Evolutionary conservation across 164 flowering plant species (phyloP).

Genomic region (Chimonanthus salicifolius): DNA sequence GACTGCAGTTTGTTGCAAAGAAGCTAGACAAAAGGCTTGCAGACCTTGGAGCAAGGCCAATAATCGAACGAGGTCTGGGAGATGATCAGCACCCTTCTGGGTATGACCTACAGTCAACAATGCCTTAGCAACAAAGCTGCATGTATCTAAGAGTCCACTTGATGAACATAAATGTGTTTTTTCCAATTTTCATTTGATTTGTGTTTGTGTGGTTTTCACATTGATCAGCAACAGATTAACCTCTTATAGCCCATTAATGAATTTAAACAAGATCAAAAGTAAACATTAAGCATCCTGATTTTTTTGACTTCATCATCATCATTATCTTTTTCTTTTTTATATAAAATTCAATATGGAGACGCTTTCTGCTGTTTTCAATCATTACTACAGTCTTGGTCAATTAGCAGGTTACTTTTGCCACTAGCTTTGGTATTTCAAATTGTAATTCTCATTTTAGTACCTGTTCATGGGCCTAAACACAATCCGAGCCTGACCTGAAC

Average conservation of each 20-base stretch:
- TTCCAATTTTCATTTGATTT: too few species aligned
- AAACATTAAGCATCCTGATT: too few species aligned
- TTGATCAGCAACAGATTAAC: neutral
- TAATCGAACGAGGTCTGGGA: conserved; percentile 84
- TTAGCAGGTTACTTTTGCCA: too few species aligned
- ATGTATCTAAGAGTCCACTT: neutral
- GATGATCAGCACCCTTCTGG: conserved; percentile 98
- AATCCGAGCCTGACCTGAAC: too few species aligned
- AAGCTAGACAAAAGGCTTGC: conserved; percentile 85
- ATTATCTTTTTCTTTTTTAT: too few species aligned
- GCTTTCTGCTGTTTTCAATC: too few species aligned
- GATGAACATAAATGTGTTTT: neutral
- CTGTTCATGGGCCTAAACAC: too few species aligned
- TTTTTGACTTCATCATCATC: too few species aligned
- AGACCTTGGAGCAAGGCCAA: conserved; percentile 71
- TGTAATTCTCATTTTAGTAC: too few species aligned
- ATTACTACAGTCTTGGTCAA: too few species aligned
- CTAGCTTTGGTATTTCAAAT: too few species aligned
- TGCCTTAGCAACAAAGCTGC: neutral
- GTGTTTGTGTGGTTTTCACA: neutral
- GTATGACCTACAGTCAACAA: conserved; percentile 29
- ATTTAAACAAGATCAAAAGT: neutral
- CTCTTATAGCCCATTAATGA: neutral
- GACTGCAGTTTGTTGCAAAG: conserved; percentile 88
- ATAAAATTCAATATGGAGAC: too few species aligned